A percentile compares a stretch with the other conserved stretches of the same genome.
phyloP scores from a whole-genome alignment of 768 basidiomycete species.

The Russula sp. region DNA sequence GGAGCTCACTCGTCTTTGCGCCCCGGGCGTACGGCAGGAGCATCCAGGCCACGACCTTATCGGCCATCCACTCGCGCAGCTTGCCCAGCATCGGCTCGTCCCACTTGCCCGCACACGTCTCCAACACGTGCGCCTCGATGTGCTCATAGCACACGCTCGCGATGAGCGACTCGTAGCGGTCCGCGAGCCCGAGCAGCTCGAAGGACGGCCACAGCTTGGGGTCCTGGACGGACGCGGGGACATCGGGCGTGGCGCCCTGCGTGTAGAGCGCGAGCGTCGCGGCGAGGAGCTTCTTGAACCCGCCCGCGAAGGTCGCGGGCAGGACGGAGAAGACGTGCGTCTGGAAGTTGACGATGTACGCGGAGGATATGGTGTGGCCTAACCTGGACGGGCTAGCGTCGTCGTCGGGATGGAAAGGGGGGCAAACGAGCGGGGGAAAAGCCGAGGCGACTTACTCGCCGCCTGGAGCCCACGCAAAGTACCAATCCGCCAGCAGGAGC shows the following conservation, averaged over 20 bases:
- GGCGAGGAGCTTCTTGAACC: conserved; percentile 62
- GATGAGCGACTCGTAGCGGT: conserved; percentile 79
- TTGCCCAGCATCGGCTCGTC: conserved; percentile 52
- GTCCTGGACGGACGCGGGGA: conserved; percentile 31
- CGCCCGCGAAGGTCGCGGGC: conserved; percentile 59
- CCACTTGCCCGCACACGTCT: conserved; percentile 67
- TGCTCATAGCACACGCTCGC: conserved; percentile 80
- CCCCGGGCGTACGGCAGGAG: conserved; percentile 68
- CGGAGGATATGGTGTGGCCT: conserved; percentile 50
- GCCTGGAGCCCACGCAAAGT: conserved; percentile 65
- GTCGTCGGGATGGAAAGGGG: conserved; percentile 12
- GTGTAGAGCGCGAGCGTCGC: conserved; percentile 40
- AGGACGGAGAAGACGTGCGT: conserved; percentile 68
- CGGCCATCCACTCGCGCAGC: conserved; percentile 71
- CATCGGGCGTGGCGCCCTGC: conserved; percentile 6
- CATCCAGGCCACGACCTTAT: conserved; percentile 83
- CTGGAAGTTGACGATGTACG: conserved; percentile 66
- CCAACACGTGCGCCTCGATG: conserved; percentile 68
- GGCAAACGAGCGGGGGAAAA: conserved; percentile 1
- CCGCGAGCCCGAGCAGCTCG: conserved; percentile 66
- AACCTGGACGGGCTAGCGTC: conserved; percentile 38
- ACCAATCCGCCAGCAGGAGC: conserved; percentile 62
- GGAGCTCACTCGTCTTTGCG: conserved; percentile 46
- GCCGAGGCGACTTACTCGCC: conserved; percentile 44
- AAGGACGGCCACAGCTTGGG: conserved; percentile 51